Evolutionary conservation across 495 filamentous ascomycete species (phyloP).

Genomic region (Podospora comata): DNA sequence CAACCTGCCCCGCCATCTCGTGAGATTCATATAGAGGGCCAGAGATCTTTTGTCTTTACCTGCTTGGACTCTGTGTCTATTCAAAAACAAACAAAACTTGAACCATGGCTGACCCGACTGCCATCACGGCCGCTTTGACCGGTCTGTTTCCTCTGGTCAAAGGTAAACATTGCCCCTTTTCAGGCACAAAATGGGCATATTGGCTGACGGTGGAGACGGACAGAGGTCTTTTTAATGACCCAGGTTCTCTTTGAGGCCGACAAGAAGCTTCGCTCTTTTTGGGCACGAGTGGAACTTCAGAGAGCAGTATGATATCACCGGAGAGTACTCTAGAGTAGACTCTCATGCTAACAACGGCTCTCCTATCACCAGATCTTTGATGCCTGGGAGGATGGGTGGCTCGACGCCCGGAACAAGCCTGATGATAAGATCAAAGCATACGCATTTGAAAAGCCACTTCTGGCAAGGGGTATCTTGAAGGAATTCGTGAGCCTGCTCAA

Average conservation of each 20-base stretch:
- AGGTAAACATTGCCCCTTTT: constrained; percentile 3
- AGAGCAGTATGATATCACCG: not conserved
- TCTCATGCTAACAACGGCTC: not conserved
- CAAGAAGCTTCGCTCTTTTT: constrained; percentile 2
- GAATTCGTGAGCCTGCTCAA: constrained; percentile 12
- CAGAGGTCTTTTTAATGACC: constrained; percentile 9
- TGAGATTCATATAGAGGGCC: not conserved
- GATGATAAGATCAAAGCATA: constrained; percentile 4
- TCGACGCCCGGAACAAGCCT: not conserved
- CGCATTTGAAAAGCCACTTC: not conserved
- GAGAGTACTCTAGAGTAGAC: not conserved
- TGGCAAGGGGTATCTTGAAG: constrained; percentile 10
- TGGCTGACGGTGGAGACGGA: not conserved
- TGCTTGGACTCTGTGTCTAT: not conserved
- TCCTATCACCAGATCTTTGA: constrained; percentile 2
- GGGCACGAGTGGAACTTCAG: constrained; percentile 11
- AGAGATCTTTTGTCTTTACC: not conserved
- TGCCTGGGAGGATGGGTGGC: constrained; percentile 8
- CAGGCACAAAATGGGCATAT: not conserved
- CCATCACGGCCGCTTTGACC: constrained; percentile 3
- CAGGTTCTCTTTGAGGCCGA: constrained; percentile 7
- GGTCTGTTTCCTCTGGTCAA: constrained; percentile 9
- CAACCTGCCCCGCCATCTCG: not conserved
- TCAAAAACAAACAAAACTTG: not conserved
- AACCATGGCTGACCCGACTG: constrained; percentile 7